Conservation (phyloP, 2,329 filamentous ascomycete species). For the Colletotrichum gloeosporioides region DNA sequence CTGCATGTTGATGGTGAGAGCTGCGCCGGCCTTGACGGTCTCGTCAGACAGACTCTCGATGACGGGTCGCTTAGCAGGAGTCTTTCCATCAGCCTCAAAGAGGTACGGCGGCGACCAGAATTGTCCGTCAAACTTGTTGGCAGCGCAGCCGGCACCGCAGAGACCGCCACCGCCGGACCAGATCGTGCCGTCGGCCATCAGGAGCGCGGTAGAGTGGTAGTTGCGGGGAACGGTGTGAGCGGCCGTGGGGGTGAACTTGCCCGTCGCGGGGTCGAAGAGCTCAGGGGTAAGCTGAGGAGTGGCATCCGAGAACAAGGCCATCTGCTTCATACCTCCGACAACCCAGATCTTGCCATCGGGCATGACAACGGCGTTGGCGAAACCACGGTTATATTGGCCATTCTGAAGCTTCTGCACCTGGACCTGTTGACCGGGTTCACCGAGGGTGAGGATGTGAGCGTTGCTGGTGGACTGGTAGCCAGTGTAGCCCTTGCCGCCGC, state of each 20-base stretch:
- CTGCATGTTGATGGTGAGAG: slow-evolving; percentile 35
- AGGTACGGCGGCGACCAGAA: slow-evolving; percentile 63
- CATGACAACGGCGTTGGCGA: slow-evolving; percentile 49
- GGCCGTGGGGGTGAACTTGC: slow-evolving; percentile 20
- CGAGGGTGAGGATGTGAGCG: slow-evolving; percentile 56
- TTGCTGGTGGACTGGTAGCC: slow-evolving; percentile 43
- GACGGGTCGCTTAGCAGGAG: slow-evolving; percentile 41
- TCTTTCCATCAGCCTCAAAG: slow-evolving; percentile 45
- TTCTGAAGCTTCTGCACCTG: background rate
- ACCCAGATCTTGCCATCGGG: slow-evolving; percentile 54
- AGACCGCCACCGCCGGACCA: slow-evolving; percentile 58
- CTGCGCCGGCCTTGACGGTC: slow-evolving; percentile 18
- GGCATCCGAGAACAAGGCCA: slow-evolving; percentile 49
- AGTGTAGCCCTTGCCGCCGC: slow-evolving; percentile 52
- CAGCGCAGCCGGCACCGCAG: slow-evolving; percentile 46
- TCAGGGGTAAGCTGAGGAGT: slow-evolving; percentile 47
- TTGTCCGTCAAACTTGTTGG: slow-evolving; percentile 58
- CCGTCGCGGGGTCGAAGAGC: slow-evolving; percentile 44
- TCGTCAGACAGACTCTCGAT: slow-evolving; percentile 40
- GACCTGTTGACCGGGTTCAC: slow-evolving; percentile 24
- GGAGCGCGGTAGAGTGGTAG: slow-evolving; percentile 54
- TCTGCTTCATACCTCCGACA: slow-evolving; percentile 47
- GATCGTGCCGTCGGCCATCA: slow-evolving; percentile 55
- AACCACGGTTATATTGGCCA: slow-evolving; percentile 39
- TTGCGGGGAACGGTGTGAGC: slow-evolving; percentile 45